A percentile compares a stretch with the other conserved stretches of the same genome.
These are phyloP conservation scores for Gracilaria gracilis DNA, from an alignment of 23 red algal species.

Conservation along the genomic window DNA sequence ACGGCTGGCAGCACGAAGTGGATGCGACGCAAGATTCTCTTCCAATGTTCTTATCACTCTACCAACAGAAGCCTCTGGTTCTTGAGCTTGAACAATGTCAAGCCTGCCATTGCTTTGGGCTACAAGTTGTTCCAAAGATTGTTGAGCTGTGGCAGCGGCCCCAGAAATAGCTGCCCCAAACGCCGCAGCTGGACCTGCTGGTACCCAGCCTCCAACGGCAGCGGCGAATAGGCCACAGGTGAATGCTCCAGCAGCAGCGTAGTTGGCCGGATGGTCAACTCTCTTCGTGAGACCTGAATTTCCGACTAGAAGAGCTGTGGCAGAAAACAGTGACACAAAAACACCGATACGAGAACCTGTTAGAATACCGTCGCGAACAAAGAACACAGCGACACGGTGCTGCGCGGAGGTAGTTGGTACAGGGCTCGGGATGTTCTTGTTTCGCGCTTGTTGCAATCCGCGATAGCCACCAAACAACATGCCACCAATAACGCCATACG, in stretches of 20 bases:
- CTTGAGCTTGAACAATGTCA: conserved; percentile 6
- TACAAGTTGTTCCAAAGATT: conserved; percentile 28
- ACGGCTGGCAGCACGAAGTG: not conserved
- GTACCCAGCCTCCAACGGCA: conserved; percentile 38
- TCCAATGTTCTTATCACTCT: conserved; percentile 22
- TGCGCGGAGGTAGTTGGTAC: conserved; percentile 18
- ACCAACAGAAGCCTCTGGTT: conserved; percentile 6
- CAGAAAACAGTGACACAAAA: conserved; percentile 58
- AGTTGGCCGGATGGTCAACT: conserved; percentile 33
- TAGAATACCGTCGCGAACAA: conserved; percentile 64
- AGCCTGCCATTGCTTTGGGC: not conserved
- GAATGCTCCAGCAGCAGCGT: conserved; percentile 51
- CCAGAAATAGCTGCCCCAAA: conserved; percentile 55
- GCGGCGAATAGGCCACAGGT: conserved; percentile 70
- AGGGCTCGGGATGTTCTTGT: conserved; percentile 25
- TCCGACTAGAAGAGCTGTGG: conserved; percentile 17
- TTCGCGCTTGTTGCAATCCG: conserved; percentile 57
- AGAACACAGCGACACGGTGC: conserved; percentile 62
- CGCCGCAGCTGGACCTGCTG: conserved; percentile 37
- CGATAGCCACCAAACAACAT: conserved; percentile 76
- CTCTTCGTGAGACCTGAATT: conserved; percentile 22
- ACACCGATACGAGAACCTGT: conserved; percentile 55
- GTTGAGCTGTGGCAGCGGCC: conserved; percentile 14
- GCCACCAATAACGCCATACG: conserved; percentile 54
- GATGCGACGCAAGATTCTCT: conserved; percentile 21